phyloP scores from a whole-genome alignment of 1,284 basidiomycete species.

The Ustilago esculenta region DNA sequence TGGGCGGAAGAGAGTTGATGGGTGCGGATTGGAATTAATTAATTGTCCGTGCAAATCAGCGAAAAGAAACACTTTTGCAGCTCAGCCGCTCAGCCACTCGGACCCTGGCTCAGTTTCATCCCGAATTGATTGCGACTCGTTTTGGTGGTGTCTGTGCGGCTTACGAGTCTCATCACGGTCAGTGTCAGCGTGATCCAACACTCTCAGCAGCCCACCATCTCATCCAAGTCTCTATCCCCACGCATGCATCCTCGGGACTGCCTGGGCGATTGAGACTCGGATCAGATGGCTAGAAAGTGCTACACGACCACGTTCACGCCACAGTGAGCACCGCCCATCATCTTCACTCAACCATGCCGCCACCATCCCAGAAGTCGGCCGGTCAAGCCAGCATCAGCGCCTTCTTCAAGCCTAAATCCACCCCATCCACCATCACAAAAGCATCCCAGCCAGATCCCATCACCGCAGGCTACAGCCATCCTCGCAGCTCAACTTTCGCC shows the following conservation, averaged over 20 bases:
- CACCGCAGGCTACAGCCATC: slow-evolving; percentile 1
- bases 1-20: neutral
- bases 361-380: slow-evolving; percentile 20
- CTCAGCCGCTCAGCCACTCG: no score
- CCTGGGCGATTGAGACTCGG: neutral
- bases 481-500: slow-evolving; percentile 5
- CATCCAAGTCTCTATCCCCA: neutral
- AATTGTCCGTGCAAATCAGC: neutral
- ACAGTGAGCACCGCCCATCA: neutral
- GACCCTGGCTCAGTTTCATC: slow-evolving; percentile 18
- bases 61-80: slow-evolving; percentile 24
- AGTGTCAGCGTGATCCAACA: no score
- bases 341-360: slow-evolving; percentile 5
- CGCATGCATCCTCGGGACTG: neutral
- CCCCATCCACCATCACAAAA: slow-evolving; percentile 5
- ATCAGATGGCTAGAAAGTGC: no score
- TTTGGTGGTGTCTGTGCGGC: no score
- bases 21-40: neutral
- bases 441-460: slow-evolving; percentile 38
- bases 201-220: no score
- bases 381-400: slow-evolving; percentile 48
- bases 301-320: neutral
- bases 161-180: slow-evolving; percentile 6
- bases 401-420: slow-evolving; percentile 48
- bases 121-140: slow-evolving; percentile 27